Evolutionary conservation across 352 stramenopile genomes (phyloP).

Genomic region (Globisporangium cylindrosporum): DNA sequence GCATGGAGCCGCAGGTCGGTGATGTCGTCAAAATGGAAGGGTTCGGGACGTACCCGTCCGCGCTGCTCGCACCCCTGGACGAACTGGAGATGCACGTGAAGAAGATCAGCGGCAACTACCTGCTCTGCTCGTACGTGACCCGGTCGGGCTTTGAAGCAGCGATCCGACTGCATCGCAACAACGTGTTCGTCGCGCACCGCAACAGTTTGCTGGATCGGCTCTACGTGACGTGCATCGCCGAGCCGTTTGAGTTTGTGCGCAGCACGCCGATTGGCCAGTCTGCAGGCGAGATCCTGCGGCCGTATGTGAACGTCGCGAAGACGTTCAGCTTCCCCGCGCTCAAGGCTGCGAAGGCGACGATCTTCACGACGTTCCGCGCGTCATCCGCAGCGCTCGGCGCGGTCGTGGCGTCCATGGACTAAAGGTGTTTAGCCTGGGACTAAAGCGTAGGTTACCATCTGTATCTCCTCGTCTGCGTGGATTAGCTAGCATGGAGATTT

Average conservation of each 20-base stretch:
- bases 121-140: slow-evolving; percentile 72
- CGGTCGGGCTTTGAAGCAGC: slow-evolving; percentile 58
- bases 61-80: slow-evolving; percentile 54
- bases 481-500: background rate
- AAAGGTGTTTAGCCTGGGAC: background rate
- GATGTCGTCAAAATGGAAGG: slow-evolving; percentile 79
- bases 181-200: slow-evolving; percentile 73
- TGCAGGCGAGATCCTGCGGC: slow-evolving; percentile 45
- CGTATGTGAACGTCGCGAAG: slow-evolving; percentile 66
- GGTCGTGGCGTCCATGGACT: slow-evolving; percentile 64
- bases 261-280: slow-evolving; percentile 64
- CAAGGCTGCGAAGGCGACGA: slow-evolving; percentile 55
- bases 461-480: background rate
- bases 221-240: slow-evolving; percentile 62
- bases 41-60: slow-evolving; percentile 70
- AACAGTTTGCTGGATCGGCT: slow-evolving; percentile 66
- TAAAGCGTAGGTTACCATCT: background rate
- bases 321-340: slow-evolving; percentile 73
- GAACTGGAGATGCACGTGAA: slow-evolving; percentile 78
- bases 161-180: slow-evolving; percentile 73
- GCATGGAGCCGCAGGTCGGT: slow-evolving; percentile 68
- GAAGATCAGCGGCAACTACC: slow-evolving; percentile 75
- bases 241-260: slow-evolving; percentile 69
- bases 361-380: slow-evolving; percentile 69
- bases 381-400: slow-evolving; percentile 68